Base-by-base conservation (phyloP, 768 basidiomycete genomes). In the Paxillus involutus region DNA sequence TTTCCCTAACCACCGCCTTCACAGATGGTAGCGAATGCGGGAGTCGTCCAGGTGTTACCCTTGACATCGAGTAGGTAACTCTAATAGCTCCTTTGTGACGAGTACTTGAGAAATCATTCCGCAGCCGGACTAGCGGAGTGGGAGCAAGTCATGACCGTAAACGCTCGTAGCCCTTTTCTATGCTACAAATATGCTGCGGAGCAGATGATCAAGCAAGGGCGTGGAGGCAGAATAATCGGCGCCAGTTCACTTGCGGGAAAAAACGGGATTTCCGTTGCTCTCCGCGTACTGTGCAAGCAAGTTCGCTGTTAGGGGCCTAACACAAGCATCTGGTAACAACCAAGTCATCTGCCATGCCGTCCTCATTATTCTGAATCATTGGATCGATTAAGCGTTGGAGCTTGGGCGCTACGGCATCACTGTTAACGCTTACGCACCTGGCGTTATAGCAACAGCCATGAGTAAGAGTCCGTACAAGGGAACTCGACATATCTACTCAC, bases 101-200 rank as follows among this genome's bases (percentile, higher is more conserved):
- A 57, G 13, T 21, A 11, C 53, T 32, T 6, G 21, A 26, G 10
- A n/a, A 7, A 4, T 26, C 37, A 37, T 6, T 47, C 21, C 42
- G 4, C 33, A 71, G 80, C 71, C 4, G 61, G 63, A 3, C 41
- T 70, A 1, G 68, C 74, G 9, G 66, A 73, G 0, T 78, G 71
- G 73, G 74, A 84, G 61, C 66, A 61, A 61, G 37, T 70, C 7
- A 69, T 79, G 55, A 70, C 74, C 6, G 70, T 86, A 59, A 87
- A 88, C 59, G 72, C 77, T 55, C 77, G 80, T 49, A 84, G 84
- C 36, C 70, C 76, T 2, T 85, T 81, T 70, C 75, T 82, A 55
- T 86, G 82, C 63, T 86, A 86, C 43, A 82, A 85, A 49, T 75
- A 85, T 54, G 86, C 84, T 1, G 84, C 81, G 16, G 71, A 70